Evolutionary conservation across 352 stramenopile species (phyloP), one percentile per base, ranked within the genome.

Genomic region (Blastocystis sp.): DNA sequence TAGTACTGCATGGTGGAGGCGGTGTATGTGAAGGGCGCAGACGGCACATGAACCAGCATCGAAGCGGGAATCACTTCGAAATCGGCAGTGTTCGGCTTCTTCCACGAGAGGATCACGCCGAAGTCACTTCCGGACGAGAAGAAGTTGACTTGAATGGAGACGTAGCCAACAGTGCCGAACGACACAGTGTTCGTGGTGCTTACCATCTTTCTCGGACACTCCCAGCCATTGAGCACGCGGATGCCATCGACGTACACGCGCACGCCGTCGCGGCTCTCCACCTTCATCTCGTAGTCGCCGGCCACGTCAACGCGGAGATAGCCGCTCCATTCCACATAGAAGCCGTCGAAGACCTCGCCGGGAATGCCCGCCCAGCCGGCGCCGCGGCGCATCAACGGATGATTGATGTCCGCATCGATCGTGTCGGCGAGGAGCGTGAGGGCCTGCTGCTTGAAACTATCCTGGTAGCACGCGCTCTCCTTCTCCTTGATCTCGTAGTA

Each of bases 251-350:
- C 70, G 28, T 21, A 53, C n/a, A 82, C 2, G 28, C 74, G 74
- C n/a, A 28, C 21, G n/a, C 41, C 28, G 28, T 82, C 23, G 40
- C 61, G 56, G n/a, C 11, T 70, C 61, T 82, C 74, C 56, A 82
- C 14, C 23, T 53, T 17, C 23, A 82, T 70, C 9, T 3, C 9
- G 7, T 64, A 82, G 9, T 82, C 41, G n/a, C 74, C 74, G 21
- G 45, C 38, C 21, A 34, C 3, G 38, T 11, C 7, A 17, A 76
- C 7, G 21, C 53, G n/a, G 14, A 76, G 1, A 28, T 38, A 76
- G 53, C 66, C 66, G 14, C 52, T 48, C 66, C 66, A 76, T 38
- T 56, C 14, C 45, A 71, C 64, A 40, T 71, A 71, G 64, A 71
- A 71, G 11, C 17, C 38, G 19, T 40, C 19, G 23, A 71, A 71